phyloP scores from a whole-genome alignment of 2,329 filamentous ascomycete genomes.

The Calonectria ilicicola region DNA sequence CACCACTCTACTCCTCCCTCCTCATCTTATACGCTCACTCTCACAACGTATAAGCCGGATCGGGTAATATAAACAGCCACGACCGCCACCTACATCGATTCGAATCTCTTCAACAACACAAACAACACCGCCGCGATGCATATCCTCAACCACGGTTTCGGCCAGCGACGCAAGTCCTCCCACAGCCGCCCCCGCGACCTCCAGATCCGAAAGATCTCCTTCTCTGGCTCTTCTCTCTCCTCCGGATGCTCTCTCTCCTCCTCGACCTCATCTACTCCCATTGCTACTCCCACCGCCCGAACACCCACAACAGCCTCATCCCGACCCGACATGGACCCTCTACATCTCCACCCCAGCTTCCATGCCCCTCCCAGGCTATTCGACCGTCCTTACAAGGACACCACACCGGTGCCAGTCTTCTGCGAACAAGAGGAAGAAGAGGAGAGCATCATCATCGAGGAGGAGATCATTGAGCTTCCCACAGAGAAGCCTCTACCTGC shows the following conservation, averaged over 20 bases:
- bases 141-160: slow-evolving; percentile 51
- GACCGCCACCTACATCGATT: background rate
- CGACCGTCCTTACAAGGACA: slow-evolving; percentile 48
- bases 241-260: slow-evolving; percentile 51
- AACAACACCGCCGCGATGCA: slow-evolving; percentile 46
- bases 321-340: slow-evolving; percentile 47
- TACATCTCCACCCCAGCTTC: slow-evolving; percentile 49
- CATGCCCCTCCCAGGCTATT: slow-evolving; percentile 52
- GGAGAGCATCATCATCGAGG: slow-evolving; percentile 36
- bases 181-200: slow-evolving; percentile 50
- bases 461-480: slow-evolving; percentile 38
- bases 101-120: slow-evolving; percentile 18
- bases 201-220: slow-evolving; percentile 56
- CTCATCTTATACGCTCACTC: slow-evolving; percentile 2
- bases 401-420: slow-evolving; percentile 43
- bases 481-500: slow-evolving; percentile 47
- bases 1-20: background rate
- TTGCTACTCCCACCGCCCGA: slow-evolving; percentile 31
- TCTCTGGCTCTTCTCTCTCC: slow-evolving; percentile 54
- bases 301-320: slow-evolving; percentile 41
- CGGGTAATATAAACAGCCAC: background rate
- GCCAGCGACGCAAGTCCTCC: slow-evolving; percentile 50
- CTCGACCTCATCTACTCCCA: slow-evolving; percentile 46
- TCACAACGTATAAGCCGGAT: background rate
- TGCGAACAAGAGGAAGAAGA: slow-evolving; percentile 42